Evolutionary conservation across 2,329 filamentous ascomycete species (phyloP), one percentile per base, ranked within the genome.

Genomic region (Sordariomycetes sp.): DNA sequence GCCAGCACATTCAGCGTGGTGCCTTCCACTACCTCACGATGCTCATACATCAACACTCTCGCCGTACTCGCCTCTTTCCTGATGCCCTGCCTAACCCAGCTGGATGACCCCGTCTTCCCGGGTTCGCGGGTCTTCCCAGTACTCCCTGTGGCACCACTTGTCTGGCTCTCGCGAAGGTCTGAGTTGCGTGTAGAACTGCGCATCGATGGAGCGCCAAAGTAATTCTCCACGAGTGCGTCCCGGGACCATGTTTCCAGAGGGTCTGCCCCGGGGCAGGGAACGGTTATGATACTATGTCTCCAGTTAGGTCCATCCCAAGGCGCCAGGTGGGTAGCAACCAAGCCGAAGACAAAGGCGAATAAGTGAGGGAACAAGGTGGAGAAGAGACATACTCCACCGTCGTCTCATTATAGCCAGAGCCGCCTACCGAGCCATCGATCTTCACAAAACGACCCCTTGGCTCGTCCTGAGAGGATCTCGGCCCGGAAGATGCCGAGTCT

Each of bases 31-130:
- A 74, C 52, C 22, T 71, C 67, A 0, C 77, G 77, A 58, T 82
- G 79, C 46, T 73, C 71, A 59, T 82, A 82, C 11, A 82, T 65
- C 61, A 82, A 62, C 43, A 81, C 77, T 8, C 79, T 69, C 12
- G 79, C 78, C 18, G 69, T 71, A 62, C 69, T 74, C 3, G 74
- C 74, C 61, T 77, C 74, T 7, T 72, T 72, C 0, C 79, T 72
- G 25, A 82, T 74, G 0, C 79, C 78, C 62, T 80, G 77, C 11
- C 76, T 71, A 5, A 82, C 74, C 79, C 79, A 82, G 0, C 77
- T 68, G n/a, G 46, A 22, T 3, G 46, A 50, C 18, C 46, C n/a
- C 5, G 20, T 24, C 22, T 22, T 50, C 7, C 7, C n/a, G 12
- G 46, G 5, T 24, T 4, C 1, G 71, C 58, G 55, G 68, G 16